Percentiles rank a stretch among this genome's conserved stretches.
phyloP scores from a whole-genome alignment of 2,329 filamentous ascomycete species.

The Colletotrichum phormii region DNA sequence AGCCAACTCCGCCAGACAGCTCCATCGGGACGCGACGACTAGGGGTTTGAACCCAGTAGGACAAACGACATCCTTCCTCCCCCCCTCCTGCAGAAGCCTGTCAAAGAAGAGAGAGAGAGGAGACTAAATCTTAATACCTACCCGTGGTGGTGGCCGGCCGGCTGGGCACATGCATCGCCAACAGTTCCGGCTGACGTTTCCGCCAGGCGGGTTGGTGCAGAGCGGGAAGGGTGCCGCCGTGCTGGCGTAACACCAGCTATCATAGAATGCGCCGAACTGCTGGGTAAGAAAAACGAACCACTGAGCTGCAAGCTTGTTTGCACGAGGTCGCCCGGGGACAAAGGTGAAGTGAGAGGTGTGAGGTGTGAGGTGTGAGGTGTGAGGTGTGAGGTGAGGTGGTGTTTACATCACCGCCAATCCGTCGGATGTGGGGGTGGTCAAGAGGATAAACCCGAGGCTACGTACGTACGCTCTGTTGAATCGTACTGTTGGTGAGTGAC shows the following conservation, averaged over 20 bases:
- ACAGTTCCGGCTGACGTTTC: conserved; percentile 28
- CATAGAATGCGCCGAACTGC: conserved; percentile 5
- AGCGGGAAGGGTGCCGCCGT: conserved; percentile 8
- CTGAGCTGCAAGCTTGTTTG: conserved; percentile 35
- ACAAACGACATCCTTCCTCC: background rate
- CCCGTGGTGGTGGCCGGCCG: background rate
- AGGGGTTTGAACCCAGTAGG: background rate
- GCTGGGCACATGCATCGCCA: conserved; percentile 12
- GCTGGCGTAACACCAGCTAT: conserved; percentile 6
- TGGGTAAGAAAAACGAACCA: conserved; percentile 25
- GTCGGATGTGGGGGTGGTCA: background rate
- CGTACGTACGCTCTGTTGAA: conserved; percentile 9
- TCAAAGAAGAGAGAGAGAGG: too few species aligned
- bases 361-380: too few species aligned
- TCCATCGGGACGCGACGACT: background rate
- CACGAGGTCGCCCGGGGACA: conserved; percentile 25
- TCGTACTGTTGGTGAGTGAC: background rate
- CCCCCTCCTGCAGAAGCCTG: background rate
- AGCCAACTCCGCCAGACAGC: conserved; percentile 23
- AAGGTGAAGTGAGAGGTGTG: conserved; percentile 20
- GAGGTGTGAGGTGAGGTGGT: conserved; percentile 1
- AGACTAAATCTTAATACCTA: conserved; percentile 2
- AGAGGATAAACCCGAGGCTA: background rate
- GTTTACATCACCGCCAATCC: conserved; percentile 26
- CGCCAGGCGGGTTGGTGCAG: conserved; percentile 17